These are phyloP conservation scores for Septoria linicola DNA, from an alignment of 2,329 filamentous ascomycete genomes.

Conservation along the genomic window DNA sequence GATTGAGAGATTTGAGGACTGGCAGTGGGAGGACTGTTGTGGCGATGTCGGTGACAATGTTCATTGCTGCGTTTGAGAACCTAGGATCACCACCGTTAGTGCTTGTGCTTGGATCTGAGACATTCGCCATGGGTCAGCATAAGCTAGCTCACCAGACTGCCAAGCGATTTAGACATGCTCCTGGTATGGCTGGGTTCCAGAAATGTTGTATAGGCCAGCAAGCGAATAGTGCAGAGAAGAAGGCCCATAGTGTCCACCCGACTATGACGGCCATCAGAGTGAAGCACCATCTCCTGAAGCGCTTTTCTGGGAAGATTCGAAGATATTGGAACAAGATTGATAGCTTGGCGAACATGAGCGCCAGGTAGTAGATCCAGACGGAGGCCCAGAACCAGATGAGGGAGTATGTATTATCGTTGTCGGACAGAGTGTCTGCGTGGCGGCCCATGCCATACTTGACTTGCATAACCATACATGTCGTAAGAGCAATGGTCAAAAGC, in stretches of 20 bases:
- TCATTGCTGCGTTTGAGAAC: slow-evolving; percentile 36
- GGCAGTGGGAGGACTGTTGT: slow-evolving; percentile 38
- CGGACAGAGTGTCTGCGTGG: slow-evolving; percentile 23
- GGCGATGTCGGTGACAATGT: slow-evolving; percentile 38
- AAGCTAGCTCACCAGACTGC: slow-evolving; percentile 32
- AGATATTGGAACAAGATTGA: slow-evolving; percentile 40
- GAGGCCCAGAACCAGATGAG: slow-evolving; percentile 32
- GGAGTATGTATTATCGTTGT: slow-evolving; percentile 21
- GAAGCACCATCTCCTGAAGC: slow-evolving; percentile 31
- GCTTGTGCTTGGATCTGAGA: background rate
- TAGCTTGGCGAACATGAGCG: slow-evolving; percentile 35
- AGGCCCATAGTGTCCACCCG: slow-evolving; percentile 33
- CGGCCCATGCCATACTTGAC: slow-evolving; percentile 34
- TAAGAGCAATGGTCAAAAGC: slow-evolving; percentile 23
- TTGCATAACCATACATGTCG: slow-evolving; percentile 27
- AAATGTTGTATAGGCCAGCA: slow-evolving; percentile 36
- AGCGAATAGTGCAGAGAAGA: slow-evolving; percentile 34
- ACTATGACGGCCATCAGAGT: slow-evolving; percentile 32
- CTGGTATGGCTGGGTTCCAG: slow-evolving; percentile 29
- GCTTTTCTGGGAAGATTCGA: slow-evolving; percentile 35
- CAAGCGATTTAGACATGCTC: slow-evolving; percentile 31
- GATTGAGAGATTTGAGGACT: slow-evolving; percentile 33
- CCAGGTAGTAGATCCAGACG: slow-evolving; percentile 31
- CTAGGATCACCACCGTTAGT: slow-evolving; percentile 12
- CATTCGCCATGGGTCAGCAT: background rate